Conservation (phyloP, 495 filamentous ascomycete species). For the Thermothielavioides terrestris region DNA sequence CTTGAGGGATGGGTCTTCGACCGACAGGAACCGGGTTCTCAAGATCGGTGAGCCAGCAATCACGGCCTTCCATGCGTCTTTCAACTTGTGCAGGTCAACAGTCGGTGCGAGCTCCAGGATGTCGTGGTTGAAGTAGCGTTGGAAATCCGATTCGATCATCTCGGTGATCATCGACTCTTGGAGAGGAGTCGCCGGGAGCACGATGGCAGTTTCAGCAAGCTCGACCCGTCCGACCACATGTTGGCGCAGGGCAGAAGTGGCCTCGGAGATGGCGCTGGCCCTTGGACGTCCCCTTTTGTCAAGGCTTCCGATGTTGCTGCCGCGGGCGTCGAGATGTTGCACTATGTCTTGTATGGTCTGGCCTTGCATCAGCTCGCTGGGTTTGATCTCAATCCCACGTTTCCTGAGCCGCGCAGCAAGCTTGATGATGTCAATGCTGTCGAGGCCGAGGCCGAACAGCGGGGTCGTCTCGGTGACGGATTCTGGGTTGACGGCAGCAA, state of each 20-base stretch:
- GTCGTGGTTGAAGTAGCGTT: constrained; percentile 74
- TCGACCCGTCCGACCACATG: background rate
- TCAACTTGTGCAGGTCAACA: constrained; percentile 45
- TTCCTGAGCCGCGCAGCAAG: constrained; percentile 56
- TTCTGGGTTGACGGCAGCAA: constrained; percentile 45
- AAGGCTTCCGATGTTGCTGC: background rate
- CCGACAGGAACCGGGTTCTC: constrained; percentile 58
- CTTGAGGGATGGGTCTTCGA: constrained; percentile 48
- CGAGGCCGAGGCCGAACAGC: constrained; percentile 55
- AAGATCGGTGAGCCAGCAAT: constrained; percentile 57
- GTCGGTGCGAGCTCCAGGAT: constrained; percentile 44
- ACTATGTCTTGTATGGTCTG: constrained; percentile 44
- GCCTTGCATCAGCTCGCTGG: constrained; percentile 60
- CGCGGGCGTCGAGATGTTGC: background rate
- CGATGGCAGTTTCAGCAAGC: constrained; percentile 34
- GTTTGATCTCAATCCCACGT: constrained; percentile 48
- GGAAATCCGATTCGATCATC: constrained; percentile 57
- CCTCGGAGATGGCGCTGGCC: background rate
- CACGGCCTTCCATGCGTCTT: constrained; percentile 51
- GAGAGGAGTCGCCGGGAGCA: constrained; percentile 60
- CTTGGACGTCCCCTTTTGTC: no score
- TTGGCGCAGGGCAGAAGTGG: background rate
- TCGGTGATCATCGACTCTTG: constrained; percentile 77
- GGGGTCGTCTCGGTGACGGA: constrained; percentile 47
- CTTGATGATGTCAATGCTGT: constrained; percentile 63